Base-by-base conservation (phyloP, 495 filamentous ascomycete species). In the Penicillium bovifimosum region DNA sequence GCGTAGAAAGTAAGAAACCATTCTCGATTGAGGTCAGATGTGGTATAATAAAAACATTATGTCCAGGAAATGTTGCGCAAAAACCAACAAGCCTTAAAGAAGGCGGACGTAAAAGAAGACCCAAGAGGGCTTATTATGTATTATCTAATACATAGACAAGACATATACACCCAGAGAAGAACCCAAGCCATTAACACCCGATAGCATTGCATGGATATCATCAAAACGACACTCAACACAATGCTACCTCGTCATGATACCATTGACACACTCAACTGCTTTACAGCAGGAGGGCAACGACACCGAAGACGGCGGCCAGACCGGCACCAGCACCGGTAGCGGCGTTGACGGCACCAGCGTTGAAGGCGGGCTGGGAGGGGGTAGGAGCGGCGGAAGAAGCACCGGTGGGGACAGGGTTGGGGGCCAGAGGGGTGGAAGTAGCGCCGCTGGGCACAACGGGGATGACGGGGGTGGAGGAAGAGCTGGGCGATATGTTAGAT, bases 261-360 rank as follows among this genome's bases (percentile, higher is more conserved):
- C 24, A 27, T 52, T 56, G 16, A 13, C 11, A 46, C 28, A 34
- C 52, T 60, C 16, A 52, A 29, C 38, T 32, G 36, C 42, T 76
- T 88, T 92, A 92, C 77, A 91, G 81, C 64, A 87, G 63, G 72
- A 82, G 80, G 64, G 85, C 88, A 62, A 80, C 85, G 59, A 84
- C 65, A 72, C 84, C 89, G 73, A 90, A 80, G 62, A 91, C 73
- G 73, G 80, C 85, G 60, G 83, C 87, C 55, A 90, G 82, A 70
- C 76, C 83, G 60, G 79, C 85, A 61, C 84, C 85, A 50, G 83
- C 83, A 60, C 86, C 70, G 64, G 61, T 63, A 50, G 65, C 69
- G 35, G 65, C 69, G 60, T 80, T 72, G 29, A 63, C 57, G 55
- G 70, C 68, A 67, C 66, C 91, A 38, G 69, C 69, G 50, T 72